Conservation (phyloP, 768 basidiomycete genomes). For the Paxillus rubicundulus region DNA sequence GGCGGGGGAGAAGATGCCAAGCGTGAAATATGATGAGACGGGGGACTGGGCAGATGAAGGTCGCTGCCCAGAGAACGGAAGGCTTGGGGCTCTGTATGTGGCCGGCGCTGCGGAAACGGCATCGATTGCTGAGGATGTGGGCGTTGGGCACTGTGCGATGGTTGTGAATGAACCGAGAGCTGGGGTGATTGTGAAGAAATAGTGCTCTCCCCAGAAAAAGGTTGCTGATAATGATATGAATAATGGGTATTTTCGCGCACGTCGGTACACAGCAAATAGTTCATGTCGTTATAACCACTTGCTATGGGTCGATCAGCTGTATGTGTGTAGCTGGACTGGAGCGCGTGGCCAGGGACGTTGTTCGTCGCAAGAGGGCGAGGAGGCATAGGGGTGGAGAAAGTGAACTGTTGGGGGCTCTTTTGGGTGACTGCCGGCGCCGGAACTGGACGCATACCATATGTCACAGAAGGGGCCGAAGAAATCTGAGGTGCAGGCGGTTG, state of each 20-base stretch:
- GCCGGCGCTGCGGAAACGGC: conserved; percentile 55
- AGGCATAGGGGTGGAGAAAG: conserved; percentile 39
- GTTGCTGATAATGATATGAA: conserved; percentile 52
- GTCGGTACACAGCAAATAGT: conserved; percentile 42
- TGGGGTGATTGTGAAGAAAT: conserved; percentile 45
- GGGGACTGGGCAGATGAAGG: conserved; percentile 48
- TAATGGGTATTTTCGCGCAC: conserved; percentile 48
- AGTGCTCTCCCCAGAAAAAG: conserved; percentile 44
- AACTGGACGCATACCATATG: conserved; percentile 46
- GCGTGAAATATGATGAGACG: conserved; percentile 40
- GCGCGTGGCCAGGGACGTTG: conserved; percentile 37
- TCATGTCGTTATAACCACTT: conserved; percentile 45
- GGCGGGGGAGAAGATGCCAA: conserved; percentile 43
- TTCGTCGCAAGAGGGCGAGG: conserved; percentile 44
- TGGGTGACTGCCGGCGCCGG: conserved; percentile 45
- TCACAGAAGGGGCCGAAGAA: conserved; percentile 39
- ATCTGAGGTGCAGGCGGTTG: conserved; percentile 33
- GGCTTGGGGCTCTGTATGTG: conserved; percentile 55
- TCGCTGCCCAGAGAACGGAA: conserved; percentile 48
- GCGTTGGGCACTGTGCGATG: conserved; percentile 34
- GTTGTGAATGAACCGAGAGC: conserved; percentile 36
- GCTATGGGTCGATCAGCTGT: conserved; percentile 50
- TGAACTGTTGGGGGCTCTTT: conserved; percentile 46
- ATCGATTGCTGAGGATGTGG: conserved; percentile 42
- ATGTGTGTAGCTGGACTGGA: conserved; percentile 44